Conservation (phyloP, 2,329 filamentous ascomycete species). For the Fusarium lateritium region DNA sequence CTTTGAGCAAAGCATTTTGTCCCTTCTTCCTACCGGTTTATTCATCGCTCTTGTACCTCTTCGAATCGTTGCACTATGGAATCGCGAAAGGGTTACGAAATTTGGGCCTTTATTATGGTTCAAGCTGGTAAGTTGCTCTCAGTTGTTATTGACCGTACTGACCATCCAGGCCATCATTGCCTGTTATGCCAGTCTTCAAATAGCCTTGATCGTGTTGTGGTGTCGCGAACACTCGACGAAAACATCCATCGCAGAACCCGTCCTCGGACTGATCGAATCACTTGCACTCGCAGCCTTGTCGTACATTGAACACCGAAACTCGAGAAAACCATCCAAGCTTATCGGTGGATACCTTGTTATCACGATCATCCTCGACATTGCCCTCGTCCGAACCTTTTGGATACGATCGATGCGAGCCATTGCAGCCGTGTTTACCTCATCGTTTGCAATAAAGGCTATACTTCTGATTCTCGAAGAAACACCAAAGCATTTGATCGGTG, state of each 20-base stretch:
- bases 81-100: conserved; percentile 5
- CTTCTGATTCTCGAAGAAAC: conserved; percentile 53
- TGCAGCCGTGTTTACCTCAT: conserved; percentile 48
- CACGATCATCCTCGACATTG: conserved; percentile 54
- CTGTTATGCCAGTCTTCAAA: conserved; percentile 41
- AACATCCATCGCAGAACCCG: conserved; percentile 50
- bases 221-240: conserved; percentile 41
- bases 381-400: conserved; percentile 53
- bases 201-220: conserved; percentile 50
- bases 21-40: conserved; percentile 45
- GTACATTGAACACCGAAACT: conserved; percentile 54
- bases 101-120: conserved; percentile 37
- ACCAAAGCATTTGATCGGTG: conserved; percentile 46
- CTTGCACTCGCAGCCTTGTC: conserved; percentile 49
- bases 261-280: conserved; percentile 48
- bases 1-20: conserved; percentile 52
- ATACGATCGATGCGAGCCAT: conserved; percentile 49
- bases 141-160: not conserved
- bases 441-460: conserved; percentile 47
- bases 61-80: conserved; percentile 33
- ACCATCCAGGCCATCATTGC: conserved; percentile 25
- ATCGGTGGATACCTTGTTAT: conserved; percentile 53
- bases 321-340: conserved; percentile 53
- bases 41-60: conserved; percentile 46
- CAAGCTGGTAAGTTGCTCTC: conserved; percentile 35